Conservation (phyloP, 1,139 yeast species). For the Zygosaccharomyces sapae region DNA sequence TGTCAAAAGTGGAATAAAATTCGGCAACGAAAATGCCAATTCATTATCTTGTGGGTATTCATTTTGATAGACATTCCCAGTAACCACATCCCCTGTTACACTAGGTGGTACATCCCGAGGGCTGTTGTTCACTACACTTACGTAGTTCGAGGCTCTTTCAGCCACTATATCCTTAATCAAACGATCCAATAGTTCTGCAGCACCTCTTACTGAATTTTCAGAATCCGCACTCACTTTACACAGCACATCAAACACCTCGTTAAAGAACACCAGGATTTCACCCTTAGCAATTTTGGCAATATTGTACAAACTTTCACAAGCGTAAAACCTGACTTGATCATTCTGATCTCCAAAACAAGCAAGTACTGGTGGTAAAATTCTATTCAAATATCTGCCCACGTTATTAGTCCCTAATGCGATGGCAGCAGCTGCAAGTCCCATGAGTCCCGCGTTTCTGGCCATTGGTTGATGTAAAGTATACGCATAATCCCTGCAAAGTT, state of each 20-base stretch:
- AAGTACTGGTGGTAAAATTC: conserved; percentile 85
- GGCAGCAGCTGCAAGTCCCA: conserved; percentile 74
- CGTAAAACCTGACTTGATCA: conserved; percentile 92
- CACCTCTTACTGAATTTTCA: conserved; percentile 89
- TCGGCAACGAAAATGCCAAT: conserved; percentile 78
- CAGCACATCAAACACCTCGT: conserved; percentile 89
- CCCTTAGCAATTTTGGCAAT: conserved; percentile 97
- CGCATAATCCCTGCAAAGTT: conserved; percentile 64
- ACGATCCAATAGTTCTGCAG: conserved; percentile 89
- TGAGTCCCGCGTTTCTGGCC: conserved; percentile 70
- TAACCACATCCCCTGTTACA: conserved; percentile 40
- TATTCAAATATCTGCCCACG: conserved; percentile 69
- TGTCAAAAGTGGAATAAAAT: conserved; percentile 82
- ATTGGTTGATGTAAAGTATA: conserved; percentile 75
- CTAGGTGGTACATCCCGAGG: conserved; percentile 45
- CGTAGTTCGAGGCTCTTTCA: conserved; percentile 88
- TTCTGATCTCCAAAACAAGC: conserved; percentile 97
- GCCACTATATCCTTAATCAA: conserved; percentile 92
- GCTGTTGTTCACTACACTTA: conserved; percentile 67
- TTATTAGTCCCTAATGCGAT: conserved; percentile 73
- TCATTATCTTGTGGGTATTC: conserved; percentile 58
- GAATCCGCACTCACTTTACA: conserved; percentile 89
- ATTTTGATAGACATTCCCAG: conserved; percentile 60
- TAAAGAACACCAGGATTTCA: conserved; percentile 83
- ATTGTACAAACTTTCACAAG: conserved; percentile 93